phyloP scores from a whole-genome alignment of 1,139 yeast genomes.

The Debaryomyces subglobosus region DNA sequence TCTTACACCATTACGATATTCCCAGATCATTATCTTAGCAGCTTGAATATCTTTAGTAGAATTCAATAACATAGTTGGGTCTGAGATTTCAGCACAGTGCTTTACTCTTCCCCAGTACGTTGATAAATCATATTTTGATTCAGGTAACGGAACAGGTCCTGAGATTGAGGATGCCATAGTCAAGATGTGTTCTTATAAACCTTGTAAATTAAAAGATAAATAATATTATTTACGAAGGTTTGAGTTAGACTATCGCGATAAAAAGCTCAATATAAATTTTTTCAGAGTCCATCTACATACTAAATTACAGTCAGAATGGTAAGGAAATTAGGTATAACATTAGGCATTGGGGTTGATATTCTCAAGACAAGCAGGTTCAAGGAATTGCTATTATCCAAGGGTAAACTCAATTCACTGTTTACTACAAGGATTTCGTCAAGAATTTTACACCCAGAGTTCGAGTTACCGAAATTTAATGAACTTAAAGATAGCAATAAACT shows the following conservation, averaged over 20 bases:
- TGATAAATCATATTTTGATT: conserved; percentile 72
- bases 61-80: conserved; percentile 86
- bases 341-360: conserved; percentile 69
- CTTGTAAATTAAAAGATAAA: neutral
- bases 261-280: neutral
- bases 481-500: conserved; percentile 17
- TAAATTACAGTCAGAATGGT: neutral
- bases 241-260: neutral
- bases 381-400: conserved; percentile 34
- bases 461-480: conserved; percentile 39
- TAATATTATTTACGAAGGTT: neutral
- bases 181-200: neutral
- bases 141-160: conserved; percentile 79
- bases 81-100: conserved; percentile 91
- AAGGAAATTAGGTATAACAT: conserved; percentile 9
- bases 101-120: conserved; percentile 93
- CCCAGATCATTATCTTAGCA: conserved; percentile 69
- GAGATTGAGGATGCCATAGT: conserved; percentile 85
- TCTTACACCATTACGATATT: conserved; percentile 69
- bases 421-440: conserved; percentile 47
- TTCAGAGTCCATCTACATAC: neutral
- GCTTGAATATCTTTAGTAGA: conserved; percentile 61
- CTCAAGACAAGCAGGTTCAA: conserved; percentile 54
- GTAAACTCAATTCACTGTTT: conserved; percentile 21
- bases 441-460: conserved; percentile 54